phyloP scores from a whole-genome alignment of 1,139 yeast species.

The Saccharomycopsis hybrid region DNA sequence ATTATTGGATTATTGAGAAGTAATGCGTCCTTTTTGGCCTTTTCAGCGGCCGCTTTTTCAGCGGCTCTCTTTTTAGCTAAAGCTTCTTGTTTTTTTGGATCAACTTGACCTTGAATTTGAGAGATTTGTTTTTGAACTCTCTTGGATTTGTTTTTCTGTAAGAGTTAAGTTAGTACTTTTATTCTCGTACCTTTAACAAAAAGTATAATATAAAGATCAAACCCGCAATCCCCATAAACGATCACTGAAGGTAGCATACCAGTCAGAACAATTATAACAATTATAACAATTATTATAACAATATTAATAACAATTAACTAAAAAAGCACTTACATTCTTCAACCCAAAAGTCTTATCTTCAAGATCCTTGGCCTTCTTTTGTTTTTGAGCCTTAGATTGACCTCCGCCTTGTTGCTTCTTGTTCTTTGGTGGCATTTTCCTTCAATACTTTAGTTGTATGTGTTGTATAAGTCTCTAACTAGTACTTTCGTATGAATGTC shows the following conservation, averaged over 20 bases:
- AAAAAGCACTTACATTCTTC: conserved; percentile 44
- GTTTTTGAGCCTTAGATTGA: conserved; percentile 50
- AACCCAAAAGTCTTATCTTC: conserved; percentile 94
- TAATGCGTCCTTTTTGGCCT: conserved; percentile 76
- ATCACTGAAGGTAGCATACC: too few relatives aligned
- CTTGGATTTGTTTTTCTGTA: conserved; percentile 74
- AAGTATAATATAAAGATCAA: too few relatives aligned
- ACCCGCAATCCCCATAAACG: too few relatives aligned
- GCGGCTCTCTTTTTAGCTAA: conserved; percentile 68
- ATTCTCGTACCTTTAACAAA: background rate
- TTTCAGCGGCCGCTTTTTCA: conserved; percentile 88
- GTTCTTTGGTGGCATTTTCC: conserved; percentile 65
- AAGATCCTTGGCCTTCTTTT: conserved; percentile 60
- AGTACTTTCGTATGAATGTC: too few relatives aligned
- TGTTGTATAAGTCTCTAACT: too few relatives aligned
- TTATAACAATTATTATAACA: too few relatives aligned
- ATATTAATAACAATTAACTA: conserved; percentile 9
- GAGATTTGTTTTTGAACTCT: conserved; percentile 82
- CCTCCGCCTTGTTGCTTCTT: conserved; percentile 57
- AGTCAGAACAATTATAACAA: too few relatives aligned
- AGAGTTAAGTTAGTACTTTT: background rate
- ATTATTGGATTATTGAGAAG: conserved; percentile 48
- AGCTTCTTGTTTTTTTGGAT: conserved; percentile 68
- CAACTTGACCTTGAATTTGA: conserved; percentile 70
- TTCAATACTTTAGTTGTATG: background rate